A percentile compares a stretch with the other conserved stretches of the same genome.
Evolutionary conservation across 148 eudicot species (phyloP).

Genomic region (Limonium bicolor): DNA sequence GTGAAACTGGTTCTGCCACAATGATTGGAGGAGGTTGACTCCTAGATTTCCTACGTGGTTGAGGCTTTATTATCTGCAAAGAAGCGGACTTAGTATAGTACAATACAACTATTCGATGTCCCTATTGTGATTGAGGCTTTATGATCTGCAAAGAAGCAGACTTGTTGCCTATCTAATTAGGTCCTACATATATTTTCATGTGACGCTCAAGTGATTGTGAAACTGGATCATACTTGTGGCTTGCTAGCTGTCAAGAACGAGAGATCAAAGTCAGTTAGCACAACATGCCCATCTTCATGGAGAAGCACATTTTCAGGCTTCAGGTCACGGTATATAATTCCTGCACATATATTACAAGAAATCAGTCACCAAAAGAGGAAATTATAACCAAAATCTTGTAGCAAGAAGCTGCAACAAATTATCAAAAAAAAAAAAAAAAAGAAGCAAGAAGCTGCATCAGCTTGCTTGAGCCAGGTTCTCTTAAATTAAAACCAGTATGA

Average conservation of each 20-base stretch:
- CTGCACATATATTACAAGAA: constrained; percentile 23
- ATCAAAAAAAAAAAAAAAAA: too few relatives aligned
- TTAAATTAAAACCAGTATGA: too few relatives aligned
- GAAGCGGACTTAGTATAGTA: background rate
- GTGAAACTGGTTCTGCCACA: constrained; percentile 77
- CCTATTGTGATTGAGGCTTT: too few relatives aligned
- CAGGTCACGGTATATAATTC: constrained; percentile 85
- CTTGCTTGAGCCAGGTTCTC: too few relatives aligned
- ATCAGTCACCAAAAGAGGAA: background rate
- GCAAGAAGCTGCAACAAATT: too few relatives aligned
- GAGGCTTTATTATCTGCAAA: constrained; percentile 68
- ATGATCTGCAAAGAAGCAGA: too few relatives aligned
- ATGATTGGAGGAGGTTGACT: constrained; percentile 65
- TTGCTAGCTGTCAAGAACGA: constrained; percentile 68
- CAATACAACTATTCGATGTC: too few relatives aligned
- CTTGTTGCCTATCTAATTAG: too few relatives aligned
- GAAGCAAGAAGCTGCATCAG: too few relatives aligned
- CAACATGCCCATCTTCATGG: constrained; percentile 73
- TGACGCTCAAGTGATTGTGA: too few relatives aligned
- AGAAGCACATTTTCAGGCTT: constrained; percentile 93
- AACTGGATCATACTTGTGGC: constrained; percentile 56
- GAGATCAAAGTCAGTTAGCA: constrained; percentile 90
- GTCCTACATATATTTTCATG: too few relatives aligned
- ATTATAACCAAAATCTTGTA: background rate
- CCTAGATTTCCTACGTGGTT: constrained; percentile 47